phyloP scores from a whole-genome alignment of 2,329 filamentous ascomycete genomes.

The Chaetomiaceae sp. region DNA sequence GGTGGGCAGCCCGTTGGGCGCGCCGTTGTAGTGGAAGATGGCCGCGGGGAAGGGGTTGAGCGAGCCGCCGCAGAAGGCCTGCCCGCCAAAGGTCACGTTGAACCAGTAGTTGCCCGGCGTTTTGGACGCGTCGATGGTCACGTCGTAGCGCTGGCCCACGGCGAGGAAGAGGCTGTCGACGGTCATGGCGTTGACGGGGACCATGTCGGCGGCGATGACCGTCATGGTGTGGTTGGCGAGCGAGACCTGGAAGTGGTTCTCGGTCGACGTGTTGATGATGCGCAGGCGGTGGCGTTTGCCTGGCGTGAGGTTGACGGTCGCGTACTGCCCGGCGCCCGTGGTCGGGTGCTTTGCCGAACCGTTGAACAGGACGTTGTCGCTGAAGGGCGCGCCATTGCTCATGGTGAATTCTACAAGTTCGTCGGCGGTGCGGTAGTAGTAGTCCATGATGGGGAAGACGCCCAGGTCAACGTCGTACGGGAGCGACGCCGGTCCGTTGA shows the following conservation, averaged over 20 bases:
- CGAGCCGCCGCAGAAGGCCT: constrained; percentile 26
- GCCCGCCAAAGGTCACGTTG: constrained; percentile 35
- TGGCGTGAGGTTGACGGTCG: constrained; percentile 35
- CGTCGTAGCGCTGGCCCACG: constrained; percentile 43
- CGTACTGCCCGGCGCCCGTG: constrained; percentile 31
- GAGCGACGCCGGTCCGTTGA: constrained; percentile 43
- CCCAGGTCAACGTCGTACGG: constrained; percentile 51
- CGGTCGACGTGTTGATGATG: constrained; percentile 48
- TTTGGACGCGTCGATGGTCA: constrained; percentile 41
- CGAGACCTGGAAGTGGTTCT: constrained; percentile 48
- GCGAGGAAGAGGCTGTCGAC: constrained; percentile 48
- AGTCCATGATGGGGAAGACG: constrained; percentile 46
- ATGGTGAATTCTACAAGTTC: constrained; percentile 25
- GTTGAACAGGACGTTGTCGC: constrained; percentile 44
- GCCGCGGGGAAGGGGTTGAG: constrained; percentile 29
- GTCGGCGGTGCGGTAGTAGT: constrained; percentile 40
- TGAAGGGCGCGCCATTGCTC: constrained; percentile 30
- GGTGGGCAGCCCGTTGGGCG: constrained; percentile 25
- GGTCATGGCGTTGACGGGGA: constrained; percentile 47
- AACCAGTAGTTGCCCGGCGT: constrained; percentile 39
- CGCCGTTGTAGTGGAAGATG: constrained; percentile 29
- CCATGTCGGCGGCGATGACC: constrained; percentile 49
- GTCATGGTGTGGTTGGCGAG: constrained; percentile 47
- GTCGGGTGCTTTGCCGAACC: constrained; percentile 37
- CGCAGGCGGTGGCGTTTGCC: constrained; percentile 48